Evolutionary conservation across 148 eudicot species (phyloP), one percentile per base, ranked within the genome.

Genomic region (Cornus florida): DNA sequence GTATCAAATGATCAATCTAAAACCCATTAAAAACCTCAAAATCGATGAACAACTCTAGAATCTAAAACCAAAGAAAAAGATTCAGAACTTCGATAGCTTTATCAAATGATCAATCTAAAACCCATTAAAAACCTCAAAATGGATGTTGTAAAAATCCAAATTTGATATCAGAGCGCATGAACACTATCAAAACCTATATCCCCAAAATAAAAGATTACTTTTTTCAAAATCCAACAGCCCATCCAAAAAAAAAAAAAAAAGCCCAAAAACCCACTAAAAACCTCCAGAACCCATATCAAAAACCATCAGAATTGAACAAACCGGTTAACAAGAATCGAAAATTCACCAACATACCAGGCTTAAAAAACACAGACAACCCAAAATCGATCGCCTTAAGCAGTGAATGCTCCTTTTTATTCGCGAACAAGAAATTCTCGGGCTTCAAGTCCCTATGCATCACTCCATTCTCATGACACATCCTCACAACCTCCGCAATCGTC

Each of bases 351-450:
- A 70, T 75, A 93, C 97, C 95, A 64, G 97, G 98, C 31, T 92
- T 89, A 77, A 94, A 94, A 80, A 92, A 94, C 72, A 94, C 96
- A 28, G 98, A 94, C 53, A 94, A 85, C 20, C 98, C 98, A 71
- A 94, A 94, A 88, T 94, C 98, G 79, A 94, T 94, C 35, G 92
- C 98, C 71, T 94, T 94, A 19, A 94, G 83, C 14, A 89, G 80
- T 33, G 98, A 88, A 83, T 85, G 83, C 79, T 94, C 98, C 81
- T 90, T 94, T 86, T 92, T 92, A 81, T 92, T 92, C 65, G 96
- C 96, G 73, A 94, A 94, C 84, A 94, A 84, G 80, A 94, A 94
- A 80, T 94, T 94, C 89, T 94, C 98, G 19, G 98, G 98, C 78
- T 94, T 94, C 79, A 94, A 82, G 69, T 94, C 98, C 24, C 98